phyloP scores from a whole-genome alignment of 129 eudicot species.

The Lonicera japonica region DNA sequence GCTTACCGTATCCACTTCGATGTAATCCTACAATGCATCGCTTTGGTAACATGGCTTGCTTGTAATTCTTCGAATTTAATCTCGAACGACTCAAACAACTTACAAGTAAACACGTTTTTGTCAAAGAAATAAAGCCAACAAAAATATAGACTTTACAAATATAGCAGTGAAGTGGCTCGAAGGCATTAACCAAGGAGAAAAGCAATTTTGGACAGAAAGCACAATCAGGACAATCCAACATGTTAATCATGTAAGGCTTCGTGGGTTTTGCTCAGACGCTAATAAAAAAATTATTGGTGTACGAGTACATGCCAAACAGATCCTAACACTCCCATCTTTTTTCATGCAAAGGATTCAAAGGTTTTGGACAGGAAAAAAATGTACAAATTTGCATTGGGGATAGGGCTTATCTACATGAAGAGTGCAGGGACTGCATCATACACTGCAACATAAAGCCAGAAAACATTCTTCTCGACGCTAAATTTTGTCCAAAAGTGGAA shows the following conservation, averaged over 20 bases:
- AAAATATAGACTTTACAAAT: constrained; percentile 40
- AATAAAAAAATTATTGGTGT: constrained; percentile 43
- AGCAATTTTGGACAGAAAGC: constrained; percentile 64
- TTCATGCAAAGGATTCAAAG: constrained; percentile 17
- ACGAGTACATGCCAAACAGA: constrained; percentile 59
- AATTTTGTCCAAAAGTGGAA: constrained; percentile 49
- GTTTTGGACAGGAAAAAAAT: constrained; percentile 51
- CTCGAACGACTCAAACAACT: no score
- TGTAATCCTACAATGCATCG: no score
- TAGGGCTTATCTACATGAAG: constrained; percentile 62
- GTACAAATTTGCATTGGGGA: constrained; percentile 61
- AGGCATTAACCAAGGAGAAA: constrained; percentile 55
- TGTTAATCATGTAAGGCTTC: constrained; percentile 59
- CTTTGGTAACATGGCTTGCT: background rate
- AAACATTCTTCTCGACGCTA: constrained; percentile 57
- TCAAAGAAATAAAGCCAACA: no score
- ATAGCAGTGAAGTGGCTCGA: constrained; percentile 67
- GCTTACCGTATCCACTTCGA: no score
- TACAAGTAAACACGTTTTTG: no score
- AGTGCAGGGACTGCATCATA: constrained; percentile 68
- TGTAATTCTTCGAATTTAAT: no score
- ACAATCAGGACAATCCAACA: constrained; percentile 73
- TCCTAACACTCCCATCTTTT: constrained; percentile 56
- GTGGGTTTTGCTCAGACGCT: constrained; percentile 64
- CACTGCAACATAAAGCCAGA: constrained; percentile 83